A percentile compares a stretch with the other conserved stretches of the same genome.
phyloP scores from a whole-genome alignment of 768 basidiomycete genomes.

The Tubosaeta sp. region DNA sequence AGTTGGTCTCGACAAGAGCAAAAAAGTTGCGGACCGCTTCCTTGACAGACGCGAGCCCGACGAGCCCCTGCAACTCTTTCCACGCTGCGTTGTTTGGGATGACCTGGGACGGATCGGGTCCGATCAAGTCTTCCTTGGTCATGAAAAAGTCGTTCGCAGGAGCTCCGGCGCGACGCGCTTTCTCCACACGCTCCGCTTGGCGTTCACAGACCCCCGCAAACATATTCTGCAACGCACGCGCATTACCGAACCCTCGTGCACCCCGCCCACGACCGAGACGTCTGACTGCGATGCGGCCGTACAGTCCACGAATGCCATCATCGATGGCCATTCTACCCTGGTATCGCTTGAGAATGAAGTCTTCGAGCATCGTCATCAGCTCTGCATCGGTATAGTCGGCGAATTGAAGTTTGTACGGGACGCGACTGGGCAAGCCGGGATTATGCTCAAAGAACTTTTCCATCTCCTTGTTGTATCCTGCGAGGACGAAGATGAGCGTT shows the following conservation, averaged over 20 bases:
- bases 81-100: conserved; percentile 45
- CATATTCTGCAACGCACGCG: conserved; percentile 53
- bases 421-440: conserved; percentile 64
- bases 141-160: conserved; percentile 49
- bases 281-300: conserved; percentile 32
- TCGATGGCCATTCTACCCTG: conserved; percentile 51
- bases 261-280: not conserved
- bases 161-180: conserved; percentile 37
- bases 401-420: conserved; percentile 58
- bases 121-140: conserved; percentile 54
- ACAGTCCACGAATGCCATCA: conserved; percentile 50
- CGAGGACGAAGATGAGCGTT: conserved; percentile 62
- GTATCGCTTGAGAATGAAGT: conserved; percentile 44
- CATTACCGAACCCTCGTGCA: conserved; percentile 62
- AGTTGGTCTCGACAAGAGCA: conserved; percentile 47
- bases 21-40: conserved; percentile 46
- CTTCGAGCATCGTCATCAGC: conserved; percentile 51
- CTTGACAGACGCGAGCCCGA: conserved; percentile 57
- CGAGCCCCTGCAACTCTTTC: conserved; percentile 47
- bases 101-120: conserved; percentile 55
- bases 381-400: conserved; percentile 58
- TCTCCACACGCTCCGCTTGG: conserved; percentile 48
- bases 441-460: conserved; percentile 77
- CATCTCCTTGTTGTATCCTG: conserved; percentile 70
- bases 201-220: conserved; percentile 45